Base-by-base conservation (phyloP, 2,329 filamentous ascomycete species). In the Botryotinia calthae region DNA sequence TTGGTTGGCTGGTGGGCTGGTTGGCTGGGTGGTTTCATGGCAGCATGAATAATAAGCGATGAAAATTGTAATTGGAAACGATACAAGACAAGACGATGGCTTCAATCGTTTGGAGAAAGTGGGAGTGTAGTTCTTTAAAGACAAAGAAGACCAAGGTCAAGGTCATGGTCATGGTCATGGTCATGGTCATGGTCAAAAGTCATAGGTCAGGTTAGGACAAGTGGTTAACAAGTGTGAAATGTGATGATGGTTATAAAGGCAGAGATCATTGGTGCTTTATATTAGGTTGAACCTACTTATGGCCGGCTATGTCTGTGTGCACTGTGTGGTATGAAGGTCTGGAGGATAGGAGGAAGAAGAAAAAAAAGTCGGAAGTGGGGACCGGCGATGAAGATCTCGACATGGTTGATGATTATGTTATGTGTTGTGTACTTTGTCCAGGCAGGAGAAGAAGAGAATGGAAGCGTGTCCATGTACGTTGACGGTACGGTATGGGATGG, bases 111-210 rank as follows among this genome's bases (percentile, higher is more conserved):
- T 20, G 8, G 51, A 56, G 48, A 63, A 44, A 9, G 48, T 56
- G 65, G 65, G 48, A 68, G 37, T 68, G 31, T 56, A 56, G 20
- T 31, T 56, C 65, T 68, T 68, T 68, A 68, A 68, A 44, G 65
- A 58, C 25, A 31, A 56, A 67, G 56, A 31, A 67, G 28, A 9
- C 34, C 40, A 31, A 51, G 64, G 20, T 46, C 9, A n/a, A 51
- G 46, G 46, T 6, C 48, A 54, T n/a, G 48, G 28, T 64, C 9
- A n/a, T 66, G 46, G 28, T 64, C 9, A n/a, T 66, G 46, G 46
- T 6, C 48, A n/a, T n/a, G 48, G 4, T 16, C 46, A 66, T 51
- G 44, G 22, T 28, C 46, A 54, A n/a, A 10, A n/a, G 14, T 16
- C 28, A 37, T 66, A 66, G 34, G 46, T 54, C 46, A 64, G 40